Conservation (phyloP, 75 land plant species). For the Pinus taeda region DNA sequence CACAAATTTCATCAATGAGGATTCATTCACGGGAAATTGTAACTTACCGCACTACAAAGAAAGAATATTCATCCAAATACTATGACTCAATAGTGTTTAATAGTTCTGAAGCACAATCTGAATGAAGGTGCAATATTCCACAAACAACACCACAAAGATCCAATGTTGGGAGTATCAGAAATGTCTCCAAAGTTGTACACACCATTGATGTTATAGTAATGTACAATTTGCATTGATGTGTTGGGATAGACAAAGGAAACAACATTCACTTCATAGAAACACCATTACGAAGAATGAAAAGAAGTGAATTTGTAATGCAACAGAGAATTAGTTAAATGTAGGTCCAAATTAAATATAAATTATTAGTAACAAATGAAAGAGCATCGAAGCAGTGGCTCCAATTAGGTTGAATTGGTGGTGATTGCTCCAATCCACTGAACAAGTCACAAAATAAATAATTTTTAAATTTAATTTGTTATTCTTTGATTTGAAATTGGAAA, state of each 20-base stretch:
- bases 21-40: neutral
- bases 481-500: too few species aligned
- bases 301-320: too few species aligned
- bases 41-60: constrained; percentile 91
- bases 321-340: too few species aligned
- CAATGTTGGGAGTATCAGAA: constrained; percentile 31
- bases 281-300: too few species aligned
- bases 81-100: constrained; percentile 62
- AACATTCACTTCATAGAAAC: constrained; percentile 61
- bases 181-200: constrained; percentile 56
- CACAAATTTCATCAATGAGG: too few species aligned
- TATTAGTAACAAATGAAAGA: too few species aligned
- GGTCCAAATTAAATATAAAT: too few species aligned
- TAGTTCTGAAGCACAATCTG: constrained; percentile 71
- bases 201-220: constrained; percentile 40
- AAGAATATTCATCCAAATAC: constrained; percentile 84
- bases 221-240: constrained; percentile 69
- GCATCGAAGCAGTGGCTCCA: too few species aligned
- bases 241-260: constrained; percentile 46
- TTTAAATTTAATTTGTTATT: too few species aligned
- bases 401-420: too few species aligned
- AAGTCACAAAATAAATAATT: too few species aligned
- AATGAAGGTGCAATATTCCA: constrained; percentile 44
- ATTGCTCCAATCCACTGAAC: too few species aligned
- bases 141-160: constrained; percentile 40